Percentiles rank a stretch among this genome's conserved stretches.
phyloP scores from a whole-genome alignment of 345 rosid genomes.

The Rubroshorea leprosula region DNA sequence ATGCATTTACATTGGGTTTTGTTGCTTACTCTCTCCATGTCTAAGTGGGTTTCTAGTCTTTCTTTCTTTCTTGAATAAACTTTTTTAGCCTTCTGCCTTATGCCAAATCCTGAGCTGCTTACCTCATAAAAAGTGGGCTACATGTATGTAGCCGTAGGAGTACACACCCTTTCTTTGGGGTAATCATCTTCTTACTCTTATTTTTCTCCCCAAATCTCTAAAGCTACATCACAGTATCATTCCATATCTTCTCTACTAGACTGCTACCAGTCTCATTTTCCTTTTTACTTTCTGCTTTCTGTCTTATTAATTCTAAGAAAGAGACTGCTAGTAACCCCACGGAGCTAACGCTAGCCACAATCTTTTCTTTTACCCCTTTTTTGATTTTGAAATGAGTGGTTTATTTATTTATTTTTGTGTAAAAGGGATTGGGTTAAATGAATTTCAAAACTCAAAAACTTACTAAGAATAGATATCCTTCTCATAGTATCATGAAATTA shows the following conservation, averaged over 20 bases:
- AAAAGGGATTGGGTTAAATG: background rate
- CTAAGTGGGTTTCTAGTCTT: conserved; percentile 16
- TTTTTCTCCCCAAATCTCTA: conserved; percentile 41
- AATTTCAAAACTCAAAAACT: conserved; percentile 14
- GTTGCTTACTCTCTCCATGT: conserved; percentile 1
- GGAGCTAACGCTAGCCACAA: conserved; percentile 33
- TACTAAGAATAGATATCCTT: conserved; percentile 22
- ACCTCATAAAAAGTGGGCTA: conserved; percentile 23
- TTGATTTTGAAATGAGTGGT: background rate
- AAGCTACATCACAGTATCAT: conserved; percentile 37
- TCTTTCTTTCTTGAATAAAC: conserved; percentile 8
- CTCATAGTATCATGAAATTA: conserved; percentile 2
- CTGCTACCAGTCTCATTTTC: conserved; percentile 15
- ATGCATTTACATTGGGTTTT: conserved; percentile 30
- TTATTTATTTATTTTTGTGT: background rate
- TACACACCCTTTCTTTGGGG: conserved; percentile 57
- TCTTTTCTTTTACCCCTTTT: conserved; percentile 13
- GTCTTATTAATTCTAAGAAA: conserved; percentile 28
- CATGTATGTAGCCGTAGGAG: conserved; percentile 16
- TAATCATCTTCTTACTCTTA: conserved; percentile 47
- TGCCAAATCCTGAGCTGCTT: conserved; percentile 19
- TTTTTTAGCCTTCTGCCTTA: background rate
- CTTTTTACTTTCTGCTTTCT: conserved; percentile 26
- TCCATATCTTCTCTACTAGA: conserved; percentile 35
- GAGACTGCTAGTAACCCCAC: conserved; percentile 9